Conservation (phyloP, 2,329 filamentous ascomycete genomes). For the Rugonectria rugulosa region DNA sequence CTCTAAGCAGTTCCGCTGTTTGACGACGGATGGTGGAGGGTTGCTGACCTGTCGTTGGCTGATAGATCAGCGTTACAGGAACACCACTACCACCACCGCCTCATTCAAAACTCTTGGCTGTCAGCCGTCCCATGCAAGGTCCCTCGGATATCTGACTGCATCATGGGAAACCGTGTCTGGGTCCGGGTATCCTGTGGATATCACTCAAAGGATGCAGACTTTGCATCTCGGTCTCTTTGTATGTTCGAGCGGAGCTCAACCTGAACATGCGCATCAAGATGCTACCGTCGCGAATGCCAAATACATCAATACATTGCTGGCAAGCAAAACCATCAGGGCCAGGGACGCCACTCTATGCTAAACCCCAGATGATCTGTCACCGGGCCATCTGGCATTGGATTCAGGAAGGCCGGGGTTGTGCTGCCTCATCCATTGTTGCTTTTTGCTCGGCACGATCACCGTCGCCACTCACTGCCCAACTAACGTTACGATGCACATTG, state of each 20-base stretch:
- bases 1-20: conserved; percentile 4
- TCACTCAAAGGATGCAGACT: not conserved
- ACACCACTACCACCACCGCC: not conserved
- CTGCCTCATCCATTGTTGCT: conserved; percentile 2
- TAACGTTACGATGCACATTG: too few species aligned
- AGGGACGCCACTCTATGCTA: conserved; percentile 10
- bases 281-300: too few species aligned
- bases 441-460: not conserved
- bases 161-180: not conserved
- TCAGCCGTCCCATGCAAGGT: not conserved
- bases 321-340: not conserved
- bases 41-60: conserved; percentile 5
- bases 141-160: not conserved
- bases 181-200: not conserved
- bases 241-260: conserved; percentile 3
- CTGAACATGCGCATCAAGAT: conserved; percentile 3
- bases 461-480: too few species aligned
- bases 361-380: conserved; percentile 17
- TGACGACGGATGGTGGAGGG: conserved; percentile 4
- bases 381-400: conserved; percentile 3
- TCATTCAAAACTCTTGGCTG: not conserved
- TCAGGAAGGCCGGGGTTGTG: not conserved
- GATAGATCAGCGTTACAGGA: conserved; percentile 1
- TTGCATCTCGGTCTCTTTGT: not conserved
- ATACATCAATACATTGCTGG: too few species aligned